Base-by-base conservation (phyloP, 177 flowering plant species). In the Tripterygium wilfordii region DNA sequence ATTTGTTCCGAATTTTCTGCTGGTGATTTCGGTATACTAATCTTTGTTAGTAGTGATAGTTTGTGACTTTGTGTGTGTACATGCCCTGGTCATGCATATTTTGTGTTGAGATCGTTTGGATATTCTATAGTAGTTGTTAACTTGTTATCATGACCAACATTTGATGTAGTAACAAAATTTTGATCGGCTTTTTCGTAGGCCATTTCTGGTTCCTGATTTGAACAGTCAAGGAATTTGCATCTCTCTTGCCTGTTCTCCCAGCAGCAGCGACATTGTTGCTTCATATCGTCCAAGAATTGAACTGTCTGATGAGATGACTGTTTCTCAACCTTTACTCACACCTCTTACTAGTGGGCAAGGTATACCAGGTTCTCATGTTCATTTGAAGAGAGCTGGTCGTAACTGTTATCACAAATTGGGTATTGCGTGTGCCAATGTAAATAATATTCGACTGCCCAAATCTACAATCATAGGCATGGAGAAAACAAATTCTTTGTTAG, bases 211-310 rank as follows among this genome's bases (percentile, higher is more conserved):
- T 52, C 79, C 88, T 46, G 84, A 49, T 45, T 54, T 80, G 23
- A 81, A 65, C 33, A 73, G 79, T 59, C 80, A 76, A 66, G 96
- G 94, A 39, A 85, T 88, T 15, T 92, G 98, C 57, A 83, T 84
- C 57, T 85, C 96, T 27, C 79, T 82, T 48, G 90, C 98, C 50
- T 71, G 66, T 67, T 75, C 72, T 49, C 60, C 70, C n/a, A 28
- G 44, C 25, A 71, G 64, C 47, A 70, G 75, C 53, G 73, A 82
- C 41, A 69, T 86, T 42, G 83, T 88, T 56, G 88, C 89, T 53
- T 61, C 96, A 21, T 92, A 61, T 53, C 94, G 98, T 48, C 96
- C 96, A 26, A 80, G 61, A 67, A 66, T 82, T 26, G 76, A 72
- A 49, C 54, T 52, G 53, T 33, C 52, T 8, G 35, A 47, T 61